phyloP scores from a whole-genome alignment of 257 asterid genomes.

The Scutellaria baicalensis region DNA sequence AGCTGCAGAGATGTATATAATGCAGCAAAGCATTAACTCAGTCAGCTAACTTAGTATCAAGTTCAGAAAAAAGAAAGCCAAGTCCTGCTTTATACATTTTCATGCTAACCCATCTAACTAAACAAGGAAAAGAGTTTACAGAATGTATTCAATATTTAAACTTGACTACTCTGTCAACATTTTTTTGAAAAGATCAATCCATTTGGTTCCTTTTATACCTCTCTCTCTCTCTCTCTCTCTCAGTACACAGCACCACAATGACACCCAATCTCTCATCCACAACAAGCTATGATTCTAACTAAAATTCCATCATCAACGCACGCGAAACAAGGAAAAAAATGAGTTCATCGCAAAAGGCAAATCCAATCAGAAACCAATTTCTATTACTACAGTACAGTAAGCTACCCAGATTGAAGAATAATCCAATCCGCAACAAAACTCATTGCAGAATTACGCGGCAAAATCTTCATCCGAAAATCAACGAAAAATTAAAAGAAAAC shows the following conservation, averaged over 20 bases:
- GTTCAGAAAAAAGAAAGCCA: background rate
- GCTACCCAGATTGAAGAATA: background rate
- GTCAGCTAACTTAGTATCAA: background rate
- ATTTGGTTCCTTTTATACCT: background rate
- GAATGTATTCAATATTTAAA: background rate
- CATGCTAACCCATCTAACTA: background rate
- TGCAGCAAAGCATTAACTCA: background rate
- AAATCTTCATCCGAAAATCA: background rate
- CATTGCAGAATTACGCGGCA: background rate
- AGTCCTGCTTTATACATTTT: background rate
- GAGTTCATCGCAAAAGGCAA: background rate
- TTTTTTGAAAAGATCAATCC: background rate
- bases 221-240: no score
- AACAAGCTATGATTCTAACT: background rate
- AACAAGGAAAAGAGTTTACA: background rate
- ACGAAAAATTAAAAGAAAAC: background rate
- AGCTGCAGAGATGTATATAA: constrained; percentile 19
- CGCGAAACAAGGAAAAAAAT: background rate
- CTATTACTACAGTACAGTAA: background rate
- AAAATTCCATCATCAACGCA: background rate
- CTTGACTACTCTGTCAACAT: background rate
- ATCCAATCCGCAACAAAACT: background rate
- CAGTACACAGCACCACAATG: no score
- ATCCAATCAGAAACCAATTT: background rate
- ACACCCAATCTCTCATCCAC: background rate